phyloP scores from a whole-genome alignment of 371 early-diverging fungal genomes.

The Mucor ambiguus region DNA sequence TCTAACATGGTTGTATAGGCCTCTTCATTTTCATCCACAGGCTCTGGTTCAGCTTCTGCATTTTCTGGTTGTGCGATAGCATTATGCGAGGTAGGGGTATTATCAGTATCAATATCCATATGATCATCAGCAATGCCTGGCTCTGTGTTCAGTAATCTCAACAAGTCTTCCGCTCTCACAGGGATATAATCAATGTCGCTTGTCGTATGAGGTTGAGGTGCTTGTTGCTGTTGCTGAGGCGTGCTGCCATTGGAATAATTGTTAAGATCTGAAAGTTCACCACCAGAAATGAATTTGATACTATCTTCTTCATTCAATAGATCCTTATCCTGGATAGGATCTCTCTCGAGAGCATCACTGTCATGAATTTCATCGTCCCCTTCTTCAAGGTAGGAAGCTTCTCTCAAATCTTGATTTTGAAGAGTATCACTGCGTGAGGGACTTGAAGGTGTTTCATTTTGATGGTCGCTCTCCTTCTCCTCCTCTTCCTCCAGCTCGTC shows the following conservation, averaged over 20 bases:
- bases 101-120: not conserved
- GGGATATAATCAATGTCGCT: conserved; percentile 7
- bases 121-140: not conserved
- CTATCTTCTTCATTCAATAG: not conserved
- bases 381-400: not conserved
- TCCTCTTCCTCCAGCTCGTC: not conserved
- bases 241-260: not conserved
- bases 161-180: not conserved
- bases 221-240: not conserved
- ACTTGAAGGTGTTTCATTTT: not conserved
- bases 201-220: not conserved
- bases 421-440: not conserved
- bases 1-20: not conserved
- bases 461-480: too few species aligned
- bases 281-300: conserved; percentile 7
- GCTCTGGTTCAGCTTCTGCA: not conserved
- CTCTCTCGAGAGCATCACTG: not conserved
- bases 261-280: not conserved
- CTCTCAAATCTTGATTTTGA: not conserved
- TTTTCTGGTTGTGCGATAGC: not conserved
- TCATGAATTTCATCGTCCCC: not conserved
- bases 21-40: not conserved
- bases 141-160: not conserved
- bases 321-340: not conserved
- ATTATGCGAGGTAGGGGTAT: not conserved